phyloP scores from a whole-genome alignment of 768 basidiomycete species.

The Lentinula lateritia region DNA sequence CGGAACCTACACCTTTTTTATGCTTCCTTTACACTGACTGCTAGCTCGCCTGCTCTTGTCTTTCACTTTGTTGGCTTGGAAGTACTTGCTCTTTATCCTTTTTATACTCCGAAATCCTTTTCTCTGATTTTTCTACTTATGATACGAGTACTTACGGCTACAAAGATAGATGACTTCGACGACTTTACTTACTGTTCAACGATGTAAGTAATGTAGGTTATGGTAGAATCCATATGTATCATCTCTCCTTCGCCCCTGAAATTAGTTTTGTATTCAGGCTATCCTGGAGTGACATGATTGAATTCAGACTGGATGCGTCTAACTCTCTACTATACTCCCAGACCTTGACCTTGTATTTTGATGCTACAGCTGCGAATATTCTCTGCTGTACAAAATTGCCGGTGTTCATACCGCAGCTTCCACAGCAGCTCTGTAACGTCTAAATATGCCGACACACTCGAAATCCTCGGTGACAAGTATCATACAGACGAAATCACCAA shows the following conservation, averaged over 20 bases:
- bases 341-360: neutral
- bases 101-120: neutral
- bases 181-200: slow-evolving; percentile 5
- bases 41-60: neutral
- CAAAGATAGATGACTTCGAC: slow-evolving; percentile 3
- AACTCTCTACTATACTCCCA: neutral
- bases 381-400: neutral
- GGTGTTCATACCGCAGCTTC: neutral
- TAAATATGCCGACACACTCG: slow-evolving; percentile 19
- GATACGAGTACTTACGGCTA: slow-evolving; percentile 2
- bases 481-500: slow-evolving; percentile 79
- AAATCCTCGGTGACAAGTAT: slow-evolving; percentile 63
- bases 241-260: neutral
- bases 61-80: neutral
- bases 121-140: neutral
- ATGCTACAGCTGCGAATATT: neutral
- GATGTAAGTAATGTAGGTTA: slow-evolving; percentile 9
- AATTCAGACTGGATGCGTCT: too few relatives aligned
- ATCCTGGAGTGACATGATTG: too few relatives aligned
- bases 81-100: neutral
- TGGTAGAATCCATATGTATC: slow-evolving; percentile 4
- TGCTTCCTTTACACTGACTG: neutral
- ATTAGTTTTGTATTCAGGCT: too few relatives aligned
- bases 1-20: slow-evolving; percentile 11
- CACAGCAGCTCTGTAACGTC: neutral